These are phyloP conservation scores for Firmiana major DNA, from an alignment of 345 rosid genomes.

Conservation along the genomic window DNA sequence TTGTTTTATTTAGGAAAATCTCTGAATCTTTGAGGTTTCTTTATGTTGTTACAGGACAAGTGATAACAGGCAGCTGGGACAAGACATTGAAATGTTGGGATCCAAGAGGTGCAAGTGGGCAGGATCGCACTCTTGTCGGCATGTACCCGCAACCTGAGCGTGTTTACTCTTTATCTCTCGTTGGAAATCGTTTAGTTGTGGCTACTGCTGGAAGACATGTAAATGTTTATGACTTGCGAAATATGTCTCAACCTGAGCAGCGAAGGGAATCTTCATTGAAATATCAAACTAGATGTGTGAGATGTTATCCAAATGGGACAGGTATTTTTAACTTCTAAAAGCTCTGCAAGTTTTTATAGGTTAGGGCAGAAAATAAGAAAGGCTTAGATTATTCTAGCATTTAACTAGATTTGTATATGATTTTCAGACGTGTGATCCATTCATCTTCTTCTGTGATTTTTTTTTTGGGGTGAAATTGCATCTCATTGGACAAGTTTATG, in stretches of 20 bases:
- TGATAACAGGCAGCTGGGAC: constrained; percentile 96
- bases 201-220: constrained; percentile 97
- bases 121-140: constrained; percentile 76
- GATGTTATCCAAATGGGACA: constrained; percentile 93
- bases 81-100: constrained; percentile 93
- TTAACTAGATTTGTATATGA: not conserved
- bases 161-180: constrained; percentile 87
- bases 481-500: constrained; percentile 23
- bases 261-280: constrained; percentile 90
- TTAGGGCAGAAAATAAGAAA: not conserved
- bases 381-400: not conserved
- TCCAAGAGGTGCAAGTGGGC: constrained; percentile 95
- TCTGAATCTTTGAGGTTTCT: not conserved
- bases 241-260: constrained; percentile 98
- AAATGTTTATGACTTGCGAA: constrained; percentile 83
- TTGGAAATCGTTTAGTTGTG: constrained; percentile 86
- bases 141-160: constrained; percentile 90
- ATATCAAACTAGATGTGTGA: constrained; percentile 93
- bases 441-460: not conserved
- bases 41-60: constrained; percentile 62
- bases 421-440: not conserved
- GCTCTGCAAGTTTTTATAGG: not conserved
- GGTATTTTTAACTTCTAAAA: constrained; percentile 31
- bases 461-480: not conserved
- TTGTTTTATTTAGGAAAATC: not conserved